phyloP scores from a whole-genome alignment of 495 filamentous ascomycete genomes.

The Penicillium coprophilum region DNA sequence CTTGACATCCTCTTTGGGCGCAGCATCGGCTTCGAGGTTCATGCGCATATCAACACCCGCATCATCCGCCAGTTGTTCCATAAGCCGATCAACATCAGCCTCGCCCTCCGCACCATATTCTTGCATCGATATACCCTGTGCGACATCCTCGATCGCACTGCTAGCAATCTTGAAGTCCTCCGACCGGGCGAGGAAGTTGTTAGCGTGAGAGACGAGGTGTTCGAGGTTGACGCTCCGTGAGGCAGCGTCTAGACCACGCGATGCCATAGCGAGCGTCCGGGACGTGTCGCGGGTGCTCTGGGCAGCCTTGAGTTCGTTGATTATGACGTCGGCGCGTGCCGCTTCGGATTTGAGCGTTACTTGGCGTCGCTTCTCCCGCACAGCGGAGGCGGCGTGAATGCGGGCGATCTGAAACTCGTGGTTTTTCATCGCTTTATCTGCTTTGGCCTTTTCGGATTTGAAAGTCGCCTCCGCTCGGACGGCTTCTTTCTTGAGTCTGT shows the following conservation, averaged over 20 bases:
- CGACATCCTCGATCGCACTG: conserved; percentile 48
- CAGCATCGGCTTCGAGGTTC: conserved; percentile 40
- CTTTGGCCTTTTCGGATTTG: conserved; percentile 51
- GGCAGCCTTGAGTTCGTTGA: conserved; percentile 51
- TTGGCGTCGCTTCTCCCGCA: conserved; percentile 50
- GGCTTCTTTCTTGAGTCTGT: conserved; percentile 50
- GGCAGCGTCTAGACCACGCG: conserved; percentile 45
- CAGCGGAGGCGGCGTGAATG: conserved; percentile 48
- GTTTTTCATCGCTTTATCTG: conserved; percentile 51
- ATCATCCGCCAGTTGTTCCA: conserved; percentile 51
- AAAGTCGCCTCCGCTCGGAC: conserved; percentile 46
- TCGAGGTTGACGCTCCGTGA: conserved; percentile 48
- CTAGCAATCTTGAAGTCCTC: conserved; percentile 52
- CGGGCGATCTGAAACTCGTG: conserved; percentile 52
- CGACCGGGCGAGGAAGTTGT: conserved; percentile 47
- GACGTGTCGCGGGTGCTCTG: conserved; percentile 51
- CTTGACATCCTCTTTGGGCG: conserved; percentile 42
- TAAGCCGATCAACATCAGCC: conserved; percentile 46
- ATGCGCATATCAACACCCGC: conserved; percentile 47
- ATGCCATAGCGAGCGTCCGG: conserved; percentile 44
- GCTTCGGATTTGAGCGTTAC: conserved; percentile 47
- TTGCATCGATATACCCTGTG: conserved; percentile 47
- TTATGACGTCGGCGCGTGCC: conserved; percentile 49
- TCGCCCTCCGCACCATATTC: conserved; percentile 51
- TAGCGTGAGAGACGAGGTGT: conserved; percentile 44